Evolutionary conservation across 805 yeast species (phyloP).

Genomic region (Metschnikowia gelsemii): DNA sequence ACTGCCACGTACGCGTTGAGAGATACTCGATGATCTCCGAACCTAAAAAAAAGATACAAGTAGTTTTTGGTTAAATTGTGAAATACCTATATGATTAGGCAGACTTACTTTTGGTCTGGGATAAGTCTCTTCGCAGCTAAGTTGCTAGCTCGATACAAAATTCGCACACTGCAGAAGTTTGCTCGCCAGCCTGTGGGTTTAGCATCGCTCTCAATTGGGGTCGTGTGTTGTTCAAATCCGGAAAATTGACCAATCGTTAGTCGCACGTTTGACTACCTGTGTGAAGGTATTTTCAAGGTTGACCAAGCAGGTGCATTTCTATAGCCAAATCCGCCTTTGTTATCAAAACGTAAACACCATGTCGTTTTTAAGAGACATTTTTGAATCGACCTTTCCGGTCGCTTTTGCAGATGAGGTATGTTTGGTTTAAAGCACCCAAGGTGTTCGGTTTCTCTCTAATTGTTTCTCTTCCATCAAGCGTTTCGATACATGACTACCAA

Average conservation of each 20-base stretch:
- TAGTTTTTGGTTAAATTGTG: no score
- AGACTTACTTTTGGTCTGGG: no score
- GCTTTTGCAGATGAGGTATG: constrained; percentile 79
- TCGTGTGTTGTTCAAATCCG: constrained; percentile 12
- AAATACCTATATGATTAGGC: no score
- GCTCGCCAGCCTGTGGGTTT: no score
- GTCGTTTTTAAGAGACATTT: constrained; percentile 66
- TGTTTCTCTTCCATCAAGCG: background rate
- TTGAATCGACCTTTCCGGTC: constrained; percentile 77
- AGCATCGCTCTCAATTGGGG: background rate
- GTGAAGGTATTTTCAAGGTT: constrained; percentile 16
- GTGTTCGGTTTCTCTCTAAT: background rate
- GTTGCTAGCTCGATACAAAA: no score
- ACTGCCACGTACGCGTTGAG: no score
- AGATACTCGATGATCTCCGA: no score
- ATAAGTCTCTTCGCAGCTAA: no score
- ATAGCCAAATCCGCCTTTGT: constrained; percentile 6
- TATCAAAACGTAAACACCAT: constrained; percentile 23
- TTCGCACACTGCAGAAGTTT: no score
- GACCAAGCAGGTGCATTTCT: constrained; percentile 5
- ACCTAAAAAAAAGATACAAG: no score
- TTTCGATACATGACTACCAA: no score
- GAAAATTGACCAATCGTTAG: constrained; percentile 21
- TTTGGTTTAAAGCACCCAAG: constrained; percentile 12
- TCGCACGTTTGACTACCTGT: constrained; percentile 23